A percentile compares a stretch with the other conserved stretches of the same genome.
Conservation (phyloP, 805 yeast genomes). For the Blastobotrys chiropterorum region DNA sequence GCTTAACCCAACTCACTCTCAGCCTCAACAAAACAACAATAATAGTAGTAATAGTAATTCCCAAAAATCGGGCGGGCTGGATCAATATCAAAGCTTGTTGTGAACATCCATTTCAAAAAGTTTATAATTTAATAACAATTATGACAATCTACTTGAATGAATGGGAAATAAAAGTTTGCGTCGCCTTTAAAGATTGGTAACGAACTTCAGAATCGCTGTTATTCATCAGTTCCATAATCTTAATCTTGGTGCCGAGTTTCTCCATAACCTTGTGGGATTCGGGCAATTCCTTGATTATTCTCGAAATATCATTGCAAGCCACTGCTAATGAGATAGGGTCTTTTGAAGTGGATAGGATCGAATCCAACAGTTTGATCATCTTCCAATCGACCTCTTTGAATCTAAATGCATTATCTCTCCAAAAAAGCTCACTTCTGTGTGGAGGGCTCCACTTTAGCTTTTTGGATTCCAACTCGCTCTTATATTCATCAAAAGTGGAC, state of each 20-base stretch:
- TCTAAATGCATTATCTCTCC: conserved; percentile 72
- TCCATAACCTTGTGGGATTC: conserved; percentile 51
- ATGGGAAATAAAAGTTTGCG: conserved; percentile 89
- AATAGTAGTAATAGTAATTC: conserved; percentile 1
- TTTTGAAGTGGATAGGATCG: conserved; percentile 23
- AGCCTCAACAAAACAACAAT: neutral
- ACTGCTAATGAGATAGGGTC: conserved; percentile 44
- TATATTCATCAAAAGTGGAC: conserved; percentile 89
- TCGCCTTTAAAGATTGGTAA: conserved; percentile 90
- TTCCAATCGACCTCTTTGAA: conserved; percentile 79
- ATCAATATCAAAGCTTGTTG: conserved; percentile 20
- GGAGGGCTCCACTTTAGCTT: conserved; percentile 86
- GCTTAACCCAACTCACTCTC: neutral
- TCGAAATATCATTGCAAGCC: conserved; percentile 60
- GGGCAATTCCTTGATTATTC: conserved; percentile 54
- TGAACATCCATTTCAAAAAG: conserved; percentile 1
- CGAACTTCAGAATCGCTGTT: conserved; percentile 80
- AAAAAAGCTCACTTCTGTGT: conserved; percentile 80
- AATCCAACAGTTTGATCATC: conserved; percentile 55
- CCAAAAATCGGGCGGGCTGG: conserved; percentile 10
- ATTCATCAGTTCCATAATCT: conserved; percentile 78
- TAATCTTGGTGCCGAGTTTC: conserved; percentile 59
- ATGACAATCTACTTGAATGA: conserved; percentile 39
- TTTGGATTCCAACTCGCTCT: conserved; percentile 74
- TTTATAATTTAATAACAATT: neutral